Evolutionary conservation across 495 filamentous ascomycete species (phyloP).

Genomic region (Lasiosphaeriaceae sp.): DNA sequence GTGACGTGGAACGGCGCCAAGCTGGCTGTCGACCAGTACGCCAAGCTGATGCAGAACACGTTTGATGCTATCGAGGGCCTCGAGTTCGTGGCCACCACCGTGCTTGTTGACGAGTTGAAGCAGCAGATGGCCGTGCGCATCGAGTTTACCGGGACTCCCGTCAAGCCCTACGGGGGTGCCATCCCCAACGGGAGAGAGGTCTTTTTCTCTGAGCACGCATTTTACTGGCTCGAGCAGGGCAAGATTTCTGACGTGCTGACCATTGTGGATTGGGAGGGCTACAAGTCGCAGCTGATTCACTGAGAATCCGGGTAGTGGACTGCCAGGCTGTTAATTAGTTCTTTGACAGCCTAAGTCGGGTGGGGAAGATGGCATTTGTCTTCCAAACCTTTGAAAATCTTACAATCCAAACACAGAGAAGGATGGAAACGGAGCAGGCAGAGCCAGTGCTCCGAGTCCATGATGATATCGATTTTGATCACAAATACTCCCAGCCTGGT

Average conservation of each 20-base stretch:
- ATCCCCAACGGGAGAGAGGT: constrained; percentile 22
- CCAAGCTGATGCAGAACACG: constrained; percentile 22
- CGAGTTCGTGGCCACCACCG: constrained; percentile 16
- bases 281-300: constrained; percentile 19
- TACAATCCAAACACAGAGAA: too few species aligned
- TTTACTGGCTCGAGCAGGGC: constrained; percentile 31
- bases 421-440: too few species aligned
- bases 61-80: constrained; percentile 26
- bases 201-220: constrained; percentile 29
- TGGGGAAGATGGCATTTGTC: too few species aligned
- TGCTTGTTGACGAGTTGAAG: constrained; percentile 21
- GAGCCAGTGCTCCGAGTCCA: too few species aligned
- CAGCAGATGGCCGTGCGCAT: constrained; percentile 27
- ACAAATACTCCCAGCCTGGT: too few species aligned
- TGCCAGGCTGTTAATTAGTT: too few species aligned
- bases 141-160: constrained; percentile 27
- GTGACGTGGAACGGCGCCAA: constrained; percentile 24
- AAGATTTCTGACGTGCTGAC: constrained; percentile 33
- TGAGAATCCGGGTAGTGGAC: too few species aligned
- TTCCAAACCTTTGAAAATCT: too few species aligned
- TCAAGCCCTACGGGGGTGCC: constrained; percentile 16
- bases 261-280: constrained; percentile 30
- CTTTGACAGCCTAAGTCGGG: too few species aligned
- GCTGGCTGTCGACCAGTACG: constrained; percentile 22
- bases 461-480: too few species aligned